Percentiles rank a stretch among this genome's conserved stretches.
Conservation (phyloP, 192 early-diverging fungal species). For the Backusella sp. region DNA sequence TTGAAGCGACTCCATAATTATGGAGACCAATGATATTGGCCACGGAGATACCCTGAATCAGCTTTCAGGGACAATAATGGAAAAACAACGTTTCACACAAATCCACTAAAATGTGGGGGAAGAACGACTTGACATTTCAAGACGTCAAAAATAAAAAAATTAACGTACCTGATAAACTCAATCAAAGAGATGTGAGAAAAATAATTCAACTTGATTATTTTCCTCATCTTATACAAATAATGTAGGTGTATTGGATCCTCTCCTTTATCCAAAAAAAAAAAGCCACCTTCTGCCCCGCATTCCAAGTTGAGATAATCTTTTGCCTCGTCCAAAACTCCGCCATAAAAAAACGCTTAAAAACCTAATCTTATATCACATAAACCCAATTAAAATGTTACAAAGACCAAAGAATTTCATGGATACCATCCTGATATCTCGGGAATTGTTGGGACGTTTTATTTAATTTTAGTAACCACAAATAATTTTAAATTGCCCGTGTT, state of each 20-base stretch:
- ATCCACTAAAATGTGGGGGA: not conserved
- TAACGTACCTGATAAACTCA: not conserved
- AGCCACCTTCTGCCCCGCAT: not conserved
- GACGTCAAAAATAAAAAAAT: not conserved
- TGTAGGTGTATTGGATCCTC: not conserved
- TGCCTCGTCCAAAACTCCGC: not conserved
- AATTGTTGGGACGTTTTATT: too few species aligned
- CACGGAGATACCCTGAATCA: not conserved
- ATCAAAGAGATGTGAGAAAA: not conserved
- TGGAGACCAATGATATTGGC: not conserved
- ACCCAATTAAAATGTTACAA: not conserved
- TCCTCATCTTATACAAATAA: not conserved
- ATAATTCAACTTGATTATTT: not conserved
- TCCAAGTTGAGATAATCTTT: not conserved
- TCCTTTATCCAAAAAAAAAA: not conserved
- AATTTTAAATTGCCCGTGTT: not conserved
- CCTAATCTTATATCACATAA: not conserved
- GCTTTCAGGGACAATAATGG: conserved; percentile 7
- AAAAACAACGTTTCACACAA: not conserved
- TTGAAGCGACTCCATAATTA: not conserved
- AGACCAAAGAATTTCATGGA: too few species aligned
- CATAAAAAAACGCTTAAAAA: not conserved
- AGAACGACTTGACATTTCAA: not conserved
- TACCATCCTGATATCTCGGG: too few species aligned
- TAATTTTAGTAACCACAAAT: not conserved